Percentiles rank a stretch among this genome's conserved stretches.
Conservation (phyloP, 192 early-diverging fungal species). For the Linnemannia hyalina region DNA sequence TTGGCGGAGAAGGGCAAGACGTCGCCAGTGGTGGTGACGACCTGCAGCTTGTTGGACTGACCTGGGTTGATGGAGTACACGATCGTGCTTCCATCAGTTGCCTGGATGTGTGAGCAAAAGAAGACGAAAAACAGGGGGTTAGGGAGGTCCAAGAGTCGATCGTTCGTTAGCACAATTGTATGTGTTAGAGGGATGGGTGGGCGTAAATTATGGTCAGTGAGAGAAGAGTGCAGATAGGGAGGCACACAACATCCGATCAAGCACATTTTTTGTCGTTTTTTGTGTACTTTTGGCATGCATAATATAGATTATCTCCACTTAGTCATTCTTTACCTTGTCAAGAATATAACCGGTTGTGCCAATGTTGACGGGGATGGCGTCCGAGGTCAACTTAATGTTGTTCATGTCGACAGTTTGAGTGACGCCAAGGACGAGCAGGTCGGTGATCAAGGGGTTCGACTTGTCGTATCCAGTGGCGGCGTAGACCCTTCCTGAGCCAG, state of each 20-base stretch:
- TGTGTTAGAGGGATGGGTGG: too few relatives aligned
- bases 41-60: slow-evolving; percentile 26
- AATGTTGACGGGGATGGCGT: slow-evolving; percentile 34
- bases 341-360: slow-evolving; percentile 31
- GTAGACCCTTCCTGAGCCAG: slow-evolving; percentile 23
- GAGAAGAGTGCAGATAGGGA: too few relatives aligned
- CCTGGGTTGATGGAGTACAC: slow-evolving; percentile 38
- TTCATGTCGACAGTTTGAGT: slow-evolving; percentile 31
- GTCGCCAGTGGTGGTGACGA: slow-evolving; percentile 16
- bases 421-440: slow-evolving; percentile 15
- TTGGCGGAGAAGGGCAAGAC: slow-evolving; percentile 21
- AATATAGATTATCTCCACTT: too few relatives aligned
- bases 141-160: too few relatives aligned
- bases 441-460: background rate
- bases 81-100: slow-evolving; percentile 22
- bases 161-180: too few relatives aligned
- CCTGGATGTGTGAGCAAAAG: background rate
- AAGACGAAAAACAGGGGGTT: background rate
- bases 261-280: background rate
- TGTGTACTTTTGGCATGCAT: background rate
- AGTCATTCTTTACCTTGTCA: slow-evolving; percentile 21
- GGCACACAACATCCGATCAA: too few relatives aligned
- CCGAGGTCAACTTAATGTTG: slow-evolving; percentile 9
- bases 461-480: slow-evolving; percentile 1
- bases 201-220: too few relatives aligned